phyloP scores from a whole-genome alignment of 2,329 filamentous ascomycete genomes.

The Phialophora expanda region DNA sequence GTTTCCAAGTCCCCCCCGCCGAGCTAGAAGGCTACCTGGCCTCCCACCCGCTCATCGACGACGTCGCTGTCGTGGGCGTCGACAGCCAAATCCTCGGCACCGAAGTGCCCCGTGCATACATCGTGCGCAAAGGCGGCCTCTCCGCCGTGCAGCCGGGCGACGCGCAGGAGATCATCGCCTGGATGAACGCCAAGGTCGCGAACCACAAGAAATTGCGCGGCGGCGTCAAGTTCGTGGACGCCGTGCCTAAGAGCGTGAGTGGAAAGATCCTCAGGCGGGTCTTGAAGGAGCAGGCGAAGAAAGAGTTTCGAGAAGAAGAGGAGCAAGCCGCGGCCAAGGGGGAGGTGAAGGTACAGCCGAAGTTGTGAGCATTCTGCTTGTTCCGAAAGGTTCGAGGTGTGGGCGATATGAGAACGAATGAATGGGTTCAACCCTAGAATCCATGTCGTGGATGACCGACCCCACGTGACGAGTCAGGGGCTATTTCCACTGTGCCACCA shows the following conservation, averaged over 20 bases:
- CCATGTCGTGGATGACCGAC: too few relatives aligned
- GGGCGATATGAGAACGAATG: neutral
- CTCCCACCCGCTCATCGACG: constrained; percentile 49
- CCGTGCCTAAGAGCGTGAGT: constrained; percentile 48
- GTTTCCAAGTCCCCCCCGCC: constrained; percentile 57
- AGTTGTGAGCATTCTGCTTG: neutral
- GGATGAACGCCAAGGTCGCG: constrained; percentile 43
- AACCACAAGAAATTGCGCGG: constrained; percentile 47
- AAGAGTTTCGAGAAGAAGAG: constrained; percentile 37
- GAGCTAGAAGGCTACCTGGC: constrained; percentile 56
- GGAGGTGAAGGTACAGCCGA: neutral
- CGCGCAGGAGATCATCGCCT: constrained; percentile 42
- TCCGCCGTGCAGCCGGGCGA: constrained; percentile 62
- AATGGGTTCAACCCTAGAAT: too few relatives aligned
- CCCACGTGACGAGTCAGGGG: too few relatives aligned
- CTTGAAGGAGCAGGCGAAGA: constrained; percentile 44
- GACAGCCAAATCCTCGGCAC: constrained; percentile 43
- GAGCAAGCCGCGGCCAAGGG: constrained; percentile 30
- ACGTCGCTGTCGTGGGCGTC: constrained; percentile 56
- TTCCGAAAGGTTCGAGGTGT: too few relatives aligned
- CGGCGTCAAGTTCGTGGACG: constrained; percentile 46
- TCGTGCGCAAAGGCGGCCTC: constrained; percentile 44
- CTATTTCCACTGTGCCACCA: too few relatives aligned
- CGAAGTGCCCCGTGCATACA: constrained; percentile 52
- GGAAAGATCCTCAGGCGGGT: constrained; percentile 48